These are phyloP conservation scores for Cladosporium sp. DNA, from an alignment of 2,329 filamentous ascomycete genomes.

Conservation along the genomic window DNA sequence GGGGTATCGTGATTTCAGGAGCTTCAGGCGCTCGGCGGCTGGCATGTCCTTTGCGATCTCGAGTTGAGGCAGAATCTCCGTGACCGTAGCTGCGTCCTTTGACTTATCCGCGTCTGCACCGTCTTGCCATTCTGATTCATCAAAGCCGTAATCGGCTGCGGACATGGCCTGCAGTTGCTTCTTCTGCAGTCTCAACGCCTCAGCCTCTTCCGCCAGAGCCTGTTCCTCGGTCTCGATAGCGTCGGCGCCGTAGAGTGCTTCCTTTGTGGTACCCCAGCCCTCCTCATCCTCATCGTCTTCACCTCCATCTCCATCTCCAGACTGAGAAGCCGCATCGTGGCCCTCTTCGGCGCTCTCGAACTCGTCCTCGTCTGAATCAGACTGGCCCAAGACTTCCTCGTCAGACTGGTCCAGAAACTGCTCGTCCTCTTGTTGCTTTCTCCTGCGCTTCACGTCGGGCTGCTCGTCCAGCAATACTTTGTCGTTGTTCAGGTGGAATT, in stretches of 20 bases:
- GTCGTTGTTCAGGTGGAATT: constrained; percentile 84
- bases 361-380: constrained; percentile 30
- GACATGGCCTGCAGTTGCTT: constrained; percentile 88
- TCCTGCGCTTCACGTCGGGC: constrained; percentile 71
- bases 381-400: constrained; percentile 55
- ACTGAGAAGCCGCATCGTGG: constrained; percentile 27
- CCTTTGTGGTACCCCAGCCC: constrained; percentile 83
- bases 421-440: constrained; percentile 66
- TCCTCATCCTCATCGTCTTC: constrained; percentile 50
- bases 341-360: constrained; percentile 23
- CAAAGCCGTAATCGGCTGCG: constrained; percentile 89
- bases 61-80: constrained; percentile 78
- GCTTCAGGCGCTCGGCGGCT: constrained; percentile 66
- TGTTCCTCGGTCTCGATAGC: constrained; percentile 64
- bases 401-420: constrained; percentile 56
- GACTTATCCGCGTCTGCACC: constrained; percentile 41
- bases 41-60: constrained; percentile 78
- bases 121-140: constrained; percentile 79
- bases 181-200: constrained; percentile 82
- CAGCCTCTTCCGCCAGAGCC: constrained; percentile 86
- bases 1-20: constrained; percentile 79
- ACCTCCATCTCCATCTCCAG: constrained; percentile 26
- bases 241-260: constrained; percentile 92
- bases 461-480: constrained; percentile 81
- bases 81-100: constrained; percentile 51